Evolutionary conservation across 2,329 filamentous ascomycete species (phyloP).

Genomic region (Penicillium sp.): DNA sequence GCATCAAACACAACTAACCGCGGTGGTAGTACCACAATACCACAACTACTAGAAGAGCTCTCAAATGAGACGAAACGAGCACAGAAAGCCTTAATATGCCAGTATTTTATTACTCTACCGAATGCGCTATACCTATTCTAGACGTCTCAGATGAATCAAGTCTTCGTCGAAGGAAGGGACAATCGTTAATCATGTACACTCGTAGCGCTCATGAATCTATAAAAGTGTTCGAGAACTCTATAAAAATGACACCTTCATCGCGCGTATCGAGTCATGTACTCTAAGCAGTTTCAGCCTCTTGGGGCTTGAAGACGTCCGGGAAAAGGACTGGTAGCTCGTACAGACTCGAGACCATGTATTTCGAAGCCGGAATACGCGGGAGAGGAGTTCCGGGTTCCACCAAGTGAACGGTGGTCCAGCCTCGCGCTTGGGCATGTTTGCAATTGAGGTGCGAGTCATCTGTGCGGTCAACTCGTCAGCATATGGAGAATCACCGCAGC

Average conservation of each 20-base stretch:
- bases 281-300: slow-evolving; percentile 10
- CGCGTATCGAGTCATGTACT: background rate
- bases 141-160: background rate
- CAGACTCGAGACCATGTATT: slow-evolving; percentile 74
- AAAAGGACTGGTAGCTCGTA: slow-evolving; percentile 75
- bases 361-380: slow-evolving; percentile 66
- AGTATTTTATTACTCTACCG: too few relatives aligned
- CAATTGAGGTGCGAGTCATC: slow-evolving; percentile 90
- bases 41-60: background rate
- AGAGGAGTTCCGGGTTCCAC: slow-evolving; percentile 72
- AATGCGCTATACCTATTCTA: background rate
- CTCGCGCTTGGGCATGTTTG: slow-evolving; percentile 70
- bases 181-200: background rate
- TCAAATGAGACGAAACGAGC: background rate
- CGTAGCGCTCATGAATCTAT: background rate
- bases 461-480: slow-evolving; percentile 19
- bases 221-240: background rate
- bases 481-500: background rate
- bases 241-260: background rate
- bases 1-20: slow-evolving; percentile 12
- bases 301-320: slow-evolving; percentile 77
- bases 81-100: background rate
- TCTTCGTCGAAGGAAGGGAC: background rate
- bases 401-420: slow-evolving; percentile 85
- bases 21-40: too few relatives aligned